A percentile compares a stretch with the other conserved stretches of the same genome.
Evolutionary conservation across 1,284 basidiomycete species (phyloP).

Genomic region (Tremellales sp.): DNA sequence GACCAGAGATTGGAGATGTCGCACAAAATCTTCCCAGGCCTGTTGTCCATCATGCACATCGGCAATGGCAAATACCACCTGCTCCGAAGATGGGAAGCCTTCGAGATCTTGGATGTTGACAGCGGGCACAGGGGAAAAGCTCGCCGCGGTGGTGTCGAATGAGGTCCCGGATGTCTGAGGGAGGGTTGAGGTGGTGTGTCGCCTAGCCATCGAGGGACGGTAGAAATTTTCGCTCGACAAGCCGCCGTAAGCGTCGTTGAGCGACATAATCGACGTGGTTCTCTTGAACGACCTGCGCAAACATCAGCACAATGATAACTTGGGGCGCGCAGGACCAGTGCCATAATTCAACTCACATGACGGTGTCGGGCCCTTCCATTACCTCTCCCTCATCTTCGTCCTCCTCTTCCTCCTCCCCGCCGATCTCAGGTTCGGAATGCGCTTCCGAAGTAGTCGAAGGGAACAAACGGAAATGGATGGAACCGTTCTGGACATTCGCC

Average conservation of each 20-base stretch:
- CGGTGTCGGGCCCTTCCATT: background rate
- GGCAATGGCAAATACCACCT: background rate
- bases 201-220: background rate
- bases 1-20: background rate
- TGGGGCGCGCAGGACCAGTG: no score
- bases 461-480: conserved; percentile 18
- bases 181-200: background rate
- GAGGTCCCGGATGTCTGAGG: no score
- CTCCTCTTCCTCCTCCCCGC: conserved; percentile 23
- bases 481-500: conserved; percentile 19
- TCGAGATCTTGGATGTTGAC: background rate
- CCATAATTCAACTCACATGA: conserved; percentile 1
- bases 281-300: background rate
- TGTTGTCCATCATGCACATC: background rate
- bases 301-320: background rate
- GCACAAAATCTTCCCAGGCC: background rate
- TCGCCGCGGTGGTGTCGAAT: background rate
- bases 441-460: conserved; percentile 13
- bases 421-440: background rate
- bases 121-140: background rate
- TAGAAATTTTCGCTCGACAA: background rate
- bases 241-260: conserved; percentile 6
- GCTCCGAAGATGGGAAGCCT: background rate
- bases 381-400: conserved; percentile 21
- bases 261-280: conserved; percentile 1